Evolutionary conservation across 495 filamentous ascomycete species (phyloP).

Genomic region (Aspergillus wentii): DNA sequence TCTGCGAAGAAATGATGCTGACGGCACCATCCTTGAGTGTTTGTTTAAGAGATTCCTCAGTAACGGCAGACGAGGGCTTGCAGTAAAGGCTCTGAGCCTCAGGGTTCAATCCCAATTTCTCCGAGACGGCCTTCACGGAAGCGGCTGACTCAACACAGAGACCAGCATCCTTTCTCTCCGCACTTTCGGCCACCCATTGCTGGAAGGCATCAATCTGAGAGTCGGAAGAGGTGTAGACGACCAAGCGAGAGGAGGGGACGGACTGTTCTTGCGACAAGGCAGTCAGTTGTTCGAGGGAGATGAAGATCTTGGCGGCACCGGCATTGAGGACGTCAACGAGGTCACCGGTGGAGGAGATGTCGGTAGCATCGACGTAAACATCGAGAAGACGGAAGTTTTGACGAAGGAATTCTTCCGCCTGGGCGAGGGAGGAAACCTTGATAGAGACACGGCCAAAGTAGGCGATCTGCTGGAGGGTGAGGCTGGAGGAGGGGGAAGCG

Average conservation of each 20-base stretch:
- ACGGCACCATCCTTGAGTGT: constrained; percentile 60
- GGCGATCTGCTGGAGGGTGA: constrained; percentile 65
- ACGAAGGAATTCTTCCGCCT: constrained; percentile 65
- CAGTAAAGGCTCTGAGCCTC: constrained; percentile 35
- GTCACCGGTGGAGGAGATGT: constrained; percentile 61
- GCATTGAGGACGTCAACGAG: constrained; percentile 76
- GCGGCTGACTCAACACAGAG: constrained; percentile 46
- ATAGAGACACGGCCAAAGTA: constrained; percentile 75
- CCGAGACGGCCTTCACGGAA: constrained; percentile 44
- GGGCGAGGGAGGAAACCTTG: constrained; percentile 51
- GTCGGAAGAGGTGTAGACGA: constrained; percentile 40
- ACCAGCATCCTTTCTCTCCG: constrained; percentile 48
- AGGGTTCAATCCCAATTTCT: constrained; percentile 33
- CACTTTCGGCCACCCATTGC: constrained; percentile 35
- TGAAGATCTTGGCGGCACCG: constrained; percentile 84
- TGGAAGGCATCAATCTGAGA: constrained; percentile 30
- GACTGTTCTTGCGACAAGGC: constrained; percentile 47
- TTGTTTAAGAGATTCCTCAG: constrained; percentile 42
- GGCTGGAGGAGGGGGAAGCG: constrained; percentile 41
- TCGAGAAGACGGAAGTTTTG: constrained; percentile 61
- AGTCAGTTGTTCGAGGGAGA: constrained; percentile 61
- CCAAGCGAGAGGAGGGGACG: constrained; percentile 53
- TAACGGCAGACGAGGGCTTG: constrained; percentile 26
- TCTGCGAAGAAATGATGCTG: constrained; percentile 68
- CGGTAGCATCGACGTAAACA: constrained; percentile 72